phyloP scores from a whole-genome alignment of 2,329 filamentous ascomycete species.

The Trichoderma endophyticum region DNA sequence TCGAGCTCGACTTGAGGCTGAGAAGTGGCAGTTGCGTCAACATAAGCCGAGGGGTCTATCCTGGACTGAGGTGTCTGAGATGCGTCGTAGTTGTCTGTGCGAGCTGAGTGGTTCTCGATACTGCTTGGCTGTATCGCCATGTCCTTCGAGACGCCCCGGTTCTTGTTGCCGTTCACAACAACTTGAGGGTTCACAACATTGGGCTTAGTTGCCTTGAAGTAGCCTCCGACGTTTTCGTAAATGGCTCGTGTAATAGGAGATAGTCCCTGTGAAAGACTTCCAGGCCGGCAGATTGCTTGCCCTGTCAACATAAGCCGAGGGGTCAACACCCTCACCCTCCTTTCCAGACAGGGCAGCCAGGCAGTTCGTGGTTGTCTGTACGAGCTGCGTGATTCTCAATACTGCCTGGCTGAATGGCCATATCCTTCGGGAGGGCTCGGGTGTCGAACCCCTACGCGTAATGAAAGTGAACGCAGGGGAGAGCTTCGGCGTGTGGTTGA shows the following conservation, averaged over 20 bases:
- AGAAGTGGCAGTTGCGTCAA: slow-evolving; percentile 29
- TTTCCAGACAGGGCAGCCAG: too few species aligned
- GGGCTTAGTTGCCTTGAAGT: slow-evolving; percentile 39
- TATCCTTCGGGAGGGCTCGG: background rate
- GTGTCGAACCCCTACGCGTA: background rate
- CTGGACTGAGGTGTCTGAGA: slow-evolving; percentile 34
- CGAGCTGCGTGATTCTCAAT: too few species aligned
- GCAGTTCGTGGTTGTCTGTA: too few species aligned
- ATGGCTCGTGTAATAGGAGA: slow-evolving; percentile 46
- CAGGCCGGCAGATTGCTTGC: slow-evolving; percentile 23
- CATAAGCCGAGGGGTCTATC: slow-evolving; percentile 40
- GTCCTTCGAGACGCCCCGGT: slow-evolving; percentile 23
- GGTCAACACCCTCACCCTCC: too few species aligned
- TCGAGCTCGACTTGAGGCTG: slow-evolving; percentile 23
- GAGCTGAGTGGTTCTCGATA: background rate
- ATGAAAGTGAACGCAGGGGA: background rate
- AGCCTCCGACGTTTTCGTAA: slow-evolving; percentile 40
- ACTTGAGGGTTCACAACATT: slow-evolving; percentile 31
- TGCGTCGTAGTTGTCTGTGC: slow-evolving; percentile 29
- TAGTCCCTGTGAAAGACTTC: slow-evolving; percentile 41
- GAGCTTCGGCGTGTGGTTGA: background rate
- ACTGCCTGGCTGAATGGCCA: too few species aligned
- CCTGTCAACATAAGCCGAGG: slow-evolving; percentile 23
- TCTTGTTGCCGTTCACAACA: slow-evolving; percentile 35
- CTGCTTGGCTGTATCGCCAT: slow-evolving; percentile 21